Percentiles rank a stretch among this genome's conserved stretches.
These are phyloP conservation scores for Phtheirospermum japonicum DNA, from an alignment of 257 asterid species.

Conservation along the genomic window DNA sequence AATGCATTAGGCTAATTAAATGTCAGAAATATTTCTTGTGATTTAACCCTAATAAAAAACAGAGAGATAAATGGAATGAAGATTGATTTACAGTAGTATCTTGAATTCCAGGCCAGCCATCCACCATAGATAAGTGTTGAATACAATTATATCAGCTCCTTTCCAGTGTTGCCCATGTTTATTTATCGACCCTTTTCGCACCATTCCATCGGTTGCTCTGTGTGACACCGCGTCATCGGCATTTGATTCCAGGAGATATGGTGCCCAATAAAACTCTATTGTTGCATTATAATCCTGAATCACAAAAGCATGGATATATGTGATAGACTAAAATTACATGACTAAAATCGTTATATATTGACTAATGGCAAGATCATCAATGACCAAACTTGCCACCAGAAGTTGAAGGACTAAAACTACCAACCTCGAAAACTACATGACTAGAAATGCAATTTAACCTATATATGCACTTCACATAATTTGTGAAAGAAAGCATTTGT, in stretches of 20 bases:
- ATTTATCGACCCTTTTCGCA: slow-evolving; percentile 58
- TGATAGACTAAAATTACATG: no score
- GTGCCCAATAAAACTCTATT: slow-evolving; percentile 86
- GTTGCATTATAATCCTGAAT: slow-evolving; percentile 70
- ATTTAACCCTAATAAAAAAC: no score
- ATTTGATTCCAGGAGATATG: slow-evolving; percentile 78
- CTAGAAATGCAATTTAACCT: background rate
- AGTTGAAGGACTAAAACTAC: no score
- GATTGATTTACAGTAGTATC: slow-evolving; percentile 1
- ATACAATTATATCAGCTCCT: slow-evolving; percentile 66
- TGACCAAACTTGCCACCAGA: no score
- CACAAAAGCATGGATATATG: no score
- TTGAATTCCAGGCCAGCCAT: slow-evolving; percentile 34
- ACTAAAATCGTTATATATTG: no score
- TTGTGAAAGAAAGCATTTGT: background rate
- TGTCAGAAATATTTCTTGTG: background rate
- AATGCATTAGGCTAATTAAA: no score
- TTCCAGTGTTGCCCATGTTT: slow-evolving; percentile 73
- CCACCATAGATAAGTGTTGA: slow-evolving; percentile 93
- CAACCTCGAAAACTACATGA: background rate
- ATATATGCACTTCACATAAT: no score
- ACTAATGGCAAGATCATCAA: no score
- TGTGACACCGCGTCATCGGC: slow-evolving; percentile 67
- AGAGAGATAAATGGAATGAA: background rate
- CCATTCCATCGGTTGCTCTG: slow-evolving; percentile 47